phyloP scores from a whole-genome alignment of 2,329 filamentous ascomycete genomes.

The Akanthomyces lecanii region DNA sequence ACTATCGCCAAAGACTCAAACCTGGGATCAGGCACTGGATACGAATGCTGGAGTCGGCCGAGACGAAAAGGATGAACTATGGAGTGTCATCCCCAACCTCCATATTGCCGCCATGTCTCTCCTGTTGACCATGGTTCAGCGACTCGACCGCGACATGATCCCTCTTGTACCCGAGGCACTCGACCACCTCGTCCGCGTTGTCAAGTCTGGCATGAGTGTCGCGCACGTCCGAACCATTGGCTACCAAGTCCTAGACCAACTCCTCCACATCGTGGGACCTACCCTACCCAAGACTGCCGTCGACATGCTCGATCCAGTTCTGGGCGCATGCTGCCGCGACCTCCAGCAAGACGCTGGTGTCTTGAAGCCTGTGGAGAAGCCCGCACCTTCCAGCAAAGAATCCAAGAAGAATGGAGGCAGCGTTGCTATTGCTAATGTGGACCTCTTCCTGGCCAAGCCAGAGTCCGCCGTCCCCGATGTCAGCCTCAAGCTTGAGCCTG shows the following conservation, averaged over 20 bases:
- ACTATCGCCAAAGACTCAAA: conserved; percentile 44
- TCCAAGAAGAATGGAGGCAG: conserved; percentile 34
- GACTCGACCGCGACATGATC: conserved; percentile 54
- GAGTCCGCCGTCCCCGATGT: conserved; percentile 31
- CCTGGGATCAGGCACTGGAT: conserved; percentile 49
- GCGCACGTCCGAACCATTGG: conserved; percentile 53
- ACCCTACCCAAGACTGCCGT: conserved; percentile 63
- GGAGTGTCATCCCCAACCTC: conserved; percentile 66
- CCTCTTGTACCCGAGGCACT: conserved; percentile 61
- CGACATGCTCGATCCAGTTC: conserved; percentile 55
- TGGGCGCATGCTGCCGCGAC: conserved; percentile 71
- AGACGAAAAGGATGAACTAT: conserved; percentile 78
- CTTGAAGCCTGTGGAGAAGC: conserved; percentile 37
- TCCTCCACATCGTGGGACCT: conserved; percentile 61
- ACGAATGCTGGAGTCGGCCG: conserved; percentile 69
- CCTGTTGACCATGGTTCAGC: conserved; percentile 50
- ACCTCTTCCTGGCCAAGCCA: conserved; percentile 58
- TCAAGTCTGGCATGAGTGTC: conserved; percentile 52
- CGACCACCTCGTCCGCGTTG: conserved; percentile 69
- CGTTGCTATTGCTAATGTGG: conserved; percentile 54
- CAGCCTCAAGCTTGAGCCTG: conserved; percentile 34
- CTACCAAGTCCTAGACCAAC: conserved; percentile 55
- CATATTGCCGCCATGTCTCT: conserved; percentile 68
- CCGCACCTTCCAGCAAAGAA: conserved; percentile 27
- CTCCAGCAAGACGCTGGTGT: conserved; percentile 54